A percentile compares a stretch with the other conserved stretches of the same genome.
Evolutionary conservation across 192 early-diverging fungal genomes (phyloP).

Genomic region (Lunasporangiospora selenospora): DNA sequence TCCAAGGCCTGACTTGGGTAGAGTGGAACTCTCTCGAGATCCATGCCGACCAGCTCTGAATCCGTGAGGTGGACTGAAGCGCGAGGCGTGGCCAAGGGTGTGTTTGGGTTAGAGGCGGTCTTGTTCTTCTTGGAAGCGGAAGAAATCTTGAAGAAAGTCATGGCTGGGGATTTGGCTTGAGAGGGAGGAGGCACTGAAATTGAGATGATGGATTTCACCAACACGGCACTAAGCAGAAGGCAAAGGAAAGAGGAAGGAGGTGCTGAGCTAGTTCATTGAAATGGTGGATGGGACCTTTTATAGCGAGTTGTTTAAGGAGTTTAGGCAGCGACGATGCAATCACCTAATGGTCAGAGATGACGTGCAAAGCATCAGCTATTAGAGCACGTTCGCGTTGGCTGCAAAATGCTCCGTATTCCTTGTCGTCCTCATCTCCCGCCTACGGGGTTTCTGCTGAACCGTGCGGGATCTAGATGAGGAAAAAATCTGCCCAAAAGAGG

Average conservation of each 20-base stretch:
- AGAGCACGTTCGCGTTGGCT: too few species aligned
- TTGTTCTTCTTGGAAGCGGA: constrained; percentile 11
- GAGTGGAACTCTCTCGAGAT: background rate
- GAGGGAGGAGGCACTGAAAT: background rate
- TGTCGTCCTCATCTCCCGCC: too few species aligned
- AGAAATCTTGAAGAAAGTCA: background rate
- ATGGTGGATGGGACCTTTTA: background rate
- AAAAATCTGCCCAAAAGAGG: too few species aligned
- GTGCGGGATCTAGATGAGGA: too few species aligned
- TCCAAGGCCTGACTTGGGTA: background rate
- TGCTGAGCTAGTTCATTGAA: background rate
- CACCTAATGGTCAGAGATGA: background rate
- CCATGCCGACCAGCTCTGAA: background rate
- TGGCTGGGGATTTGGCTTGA: background rate
- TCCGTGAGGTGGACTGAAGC: constrained; percentile 1
- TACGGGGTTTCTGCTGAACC: too few species aligned
- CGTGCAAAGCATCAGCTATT: too few species aligned
- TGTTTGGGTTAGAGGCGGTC: background rate
- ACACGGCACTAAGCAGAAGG: too few species aligned
- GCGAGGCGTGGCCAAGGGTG: background rate
- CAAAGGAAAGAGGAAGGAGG: background rate
- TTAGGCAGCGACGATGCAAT: background rate
- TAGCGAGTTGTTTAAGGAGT: background rate
- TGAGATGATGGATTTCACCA: background rate
- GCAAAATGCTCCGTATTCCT: too few species aligned